phyloP scores from a whole-genome alignment of 1,139 yeast genomes.

The Entelexis sorbosivorans region DNA sequence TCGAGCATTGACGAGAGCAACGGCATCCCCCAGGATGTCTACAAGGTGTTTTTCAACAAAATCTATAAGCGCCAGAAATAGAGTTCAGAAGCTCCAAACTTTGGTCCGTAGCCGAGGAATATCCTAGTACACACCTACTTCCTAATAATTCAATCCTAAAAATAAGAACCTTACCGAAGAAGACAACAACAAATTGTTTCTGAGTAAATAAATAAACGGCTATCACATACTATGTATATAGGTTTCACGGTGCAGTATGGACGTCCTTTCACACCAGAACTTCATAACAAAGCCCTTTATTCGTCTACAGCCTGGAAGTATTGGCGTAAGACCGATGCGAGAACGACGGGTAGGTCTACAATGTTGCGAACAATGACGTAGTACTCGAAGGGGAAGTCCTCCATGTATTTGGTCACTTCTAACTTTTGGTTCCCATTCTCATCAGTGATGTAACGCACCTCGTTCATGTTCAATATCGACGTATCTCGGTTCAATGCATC shows the following conservation, averaged over 20 bases:
- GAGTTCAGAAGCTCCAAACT: no score
- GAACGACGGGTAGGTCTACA: conserved; percentile 81
- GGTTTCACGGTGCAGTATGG: no score
- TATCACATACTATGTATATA: no score
- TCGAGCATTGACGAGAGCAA: conserved; percentile 70
- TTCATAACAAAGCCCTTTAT: no score
- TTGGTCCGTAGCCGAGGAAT: no score
- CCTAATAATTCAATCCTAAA: no score
- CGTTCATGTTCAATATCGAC: conserved; percentile 79
- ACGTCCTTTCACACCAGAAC: no score
- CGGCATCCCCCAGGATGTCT: conserved; percentile 81
- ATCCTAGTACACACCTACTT: no score
- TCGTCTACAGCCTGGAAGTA: conserved; percentile 42
- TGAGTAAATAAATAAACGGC: no score
- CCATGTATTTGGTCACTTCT: conserved; percentile 75
- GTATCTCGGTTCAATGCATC: conserved; percentile 80
- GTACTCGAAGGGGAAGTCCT: conserved; percentile 91
- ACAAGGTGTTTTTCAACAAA: conserved; percentile 73
- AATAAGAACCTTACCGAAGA: no score
- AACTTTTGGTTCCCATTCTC: conserved; percentile 60
- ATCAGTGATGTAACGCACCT: conserved; percentile 68
- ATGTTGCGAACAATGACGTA: conserved; percentile 89
- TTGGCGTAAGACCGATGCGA: conserved; percentile 80
- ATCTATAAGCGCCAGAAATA: conserved; percentile 90
- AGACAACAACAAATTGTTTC: no score